Evolutionary conservation across 345 rosid species (phyloP).

Genomic region (Eucalyptus erythrocorys): DNA sequence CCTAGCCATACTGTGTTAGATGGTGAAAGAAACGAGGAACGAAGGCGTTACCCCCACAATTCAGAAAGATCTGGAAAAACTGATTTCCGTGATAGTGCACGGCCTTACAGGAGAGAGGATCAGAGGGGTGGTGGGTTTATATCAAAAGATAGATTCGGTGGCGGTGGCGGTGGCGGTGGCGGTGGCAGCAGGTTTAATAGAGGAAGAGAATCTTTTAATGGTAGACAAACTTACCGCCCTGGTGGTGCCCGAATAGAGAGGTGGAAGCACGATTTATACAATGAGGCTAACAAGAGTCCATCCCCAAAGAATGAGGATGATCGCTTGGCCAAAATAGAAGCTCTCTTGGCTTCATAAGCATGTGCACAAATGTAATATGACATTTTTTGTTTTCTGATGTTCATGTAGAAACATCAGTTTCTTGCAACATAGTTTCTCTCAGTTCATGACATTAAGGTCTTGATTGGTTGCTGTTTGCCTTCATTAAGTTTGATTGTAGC

Average conservation of each 20-base stretch:
- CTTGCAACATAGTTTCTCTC: neutral
- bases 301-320: slow-evolving; percentile 72
- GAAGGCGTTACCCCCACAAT: slow-evolving; percentile 22
- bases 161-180: slow-evolving; percentile 8
- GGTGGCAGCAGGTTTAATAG: slow-evolving; percentile 18
- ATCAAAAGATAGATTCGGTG: slow-evolving; percentile 33
- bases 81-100: slow-evolving; percentile 16
- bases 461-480: neutral
- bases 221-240: slow-evolving; percentile 30
- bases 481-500: neutral
- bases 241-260: slow-evolving; percentile 43
- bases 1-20: slow-evolving; percentile 4
- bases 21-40: slow-evolving; percentile 39
- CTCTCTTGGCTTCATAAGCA: slow-evolving; percentile 49
- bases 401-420: neutral
- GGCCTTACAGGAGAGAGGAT: slow-evolving; percentile 33
- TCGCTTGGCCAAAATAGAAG: slow-evolving; percentile 82
- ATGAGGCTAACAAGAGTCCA: slow-evolving; percentile 69
- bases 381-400: neutral
- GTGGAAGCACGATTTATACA: slow-evolving; percentile 93
- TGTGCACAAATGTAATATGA: neutral
- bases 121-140: slow-evolving; percentile 15
- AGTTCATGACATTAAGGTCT: neutral
- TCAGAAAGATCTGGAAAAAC: slow-evolving; percentile 35
- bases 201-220: slow-evolving; percentile 43